Conservation (phyloP, 768 basidiomycete species). For the Boletus coccyginus region DNA sequence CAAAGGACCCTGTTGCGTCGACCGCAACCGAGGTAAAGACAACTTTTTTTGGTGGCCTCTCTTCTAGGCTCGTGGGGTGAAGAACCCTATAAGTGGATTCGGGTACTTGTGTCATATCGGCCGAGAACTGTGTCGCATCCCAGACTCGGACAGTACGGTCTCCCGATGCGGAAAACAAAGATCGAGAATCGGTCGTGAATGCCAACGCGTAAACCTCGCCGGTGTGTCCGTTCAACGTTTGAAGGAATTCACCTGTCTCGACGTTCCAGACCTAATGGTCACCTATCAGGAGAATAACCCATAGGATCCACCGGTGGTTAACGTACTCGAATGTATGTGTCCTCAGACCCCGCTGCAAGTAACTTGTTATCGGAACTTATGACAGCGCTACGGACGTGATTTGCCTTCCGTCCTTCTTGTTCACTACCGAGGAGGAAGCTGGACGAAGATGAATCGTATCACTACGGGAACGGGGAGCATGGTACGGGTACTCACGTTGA, state of each 20-base stretch:
- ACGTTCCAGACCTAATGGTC: conserved; percentile 26
- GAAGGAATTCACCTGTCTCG: conserved; percentile 26
- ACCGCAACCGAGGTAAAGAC: conserved; percentile 32
- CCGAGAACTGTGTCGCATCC: conserved; percentile 27
- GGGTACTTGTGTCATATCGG: conserved; percentile 15
- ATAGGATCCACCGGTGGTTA: not conserved
- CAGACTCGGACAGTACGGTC: conserved; percentile 37
- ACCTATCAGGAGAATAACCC: not conserved
- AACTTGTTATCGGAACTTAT: conserved; percentile 32
- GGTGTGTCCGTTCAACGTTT: conserved; percentile 31
- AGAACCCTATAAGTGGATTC: conserved; percentile 23
- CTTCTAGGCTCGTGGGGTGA: conserved; percentile 12
- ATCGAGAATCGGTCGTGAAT: conserved; percentile 34
- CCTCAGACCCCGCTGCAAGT: conserved; percentile 35
- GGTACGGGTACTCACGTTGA: conserved; percentile 20
- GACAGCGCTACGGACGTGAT: conserved; percentile 32
- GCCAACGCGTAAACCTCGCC: conserved; percentile 36
- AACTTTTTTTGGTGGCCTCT: conserved; percentile 18
- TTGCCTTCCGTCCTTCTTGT: conserved; percentile 17
- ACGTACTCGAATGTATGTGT: conserved; percentile 32
- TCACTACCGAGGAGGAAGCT: conserved; percentile 30
- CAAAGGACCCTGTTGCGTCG: conserved; percentile 36
- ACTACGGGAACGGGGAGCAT: not conserved
- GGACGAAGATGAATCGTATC: not conserved
- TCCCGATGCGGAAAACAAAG: conserved; percentile 35